Evolutionary conservation across 2,329 filamentous ascomycete genomes (phyloP), one percentile per base, ranked within the genome.

Genomic region (Penicillium sp.): DNA sequence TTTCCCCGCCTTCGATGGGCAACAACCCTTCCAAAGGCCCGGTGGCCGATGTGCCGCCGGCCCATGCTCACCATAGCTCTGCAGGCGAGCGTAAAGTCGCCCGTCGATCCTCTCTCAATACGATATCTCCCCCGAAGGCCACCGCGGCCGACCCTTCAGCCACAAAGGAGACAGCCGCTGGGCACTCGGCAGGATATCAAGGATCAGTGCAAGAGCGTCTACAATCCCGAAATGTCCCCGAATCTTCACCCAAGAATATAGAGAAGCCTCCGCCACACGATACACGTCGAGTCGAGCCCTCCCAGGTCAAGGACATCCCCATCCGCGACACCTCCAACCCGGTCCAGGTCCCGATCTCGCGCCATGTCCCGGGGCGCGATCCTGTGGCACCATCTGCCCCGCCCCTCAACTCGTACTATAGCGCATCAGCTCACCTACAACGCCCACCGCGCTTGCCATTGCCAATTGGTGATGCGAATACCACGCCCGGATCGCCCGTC

Each of bases 401-500:
- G 38, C 73, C 71, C 68, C 73, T 65, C 71, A 82, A 74, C 79
- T 78, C 76, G 75, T 76, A 76, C 60, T 76, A 77, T 62, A 73
- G 65, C 51, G 65, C 71, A 5, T 72, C 72, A 14, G 67, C 74
- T 50, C 71, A 78, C 64, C 66, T 77, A 47, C 71, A 80, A 72
- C 68, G 77, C n/a, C 93, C 93, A 43, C 93, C 93, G 48, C 88
- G 93, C 58, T 80, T 97, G 67, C 93, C 93, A 56, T 84, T 97
- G 56, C 92, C 93, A 52, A 97, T 97, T 66, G 91, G 95, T 67
- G 90, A 97, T 78, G 91, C 96, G 71, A 83, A 89, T 14, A 88
- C 94, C 65, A 91, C 89, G 1, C 93, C 93, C 1, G 92, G 92
- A 26, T 97, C 92, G 42, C 93, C 93, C 51, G 93, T 96, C 61